Conservation (phyloP, 2,329 filamentous ascomycete genomes). For the Akanthomyces dipterigenus region DNA sequence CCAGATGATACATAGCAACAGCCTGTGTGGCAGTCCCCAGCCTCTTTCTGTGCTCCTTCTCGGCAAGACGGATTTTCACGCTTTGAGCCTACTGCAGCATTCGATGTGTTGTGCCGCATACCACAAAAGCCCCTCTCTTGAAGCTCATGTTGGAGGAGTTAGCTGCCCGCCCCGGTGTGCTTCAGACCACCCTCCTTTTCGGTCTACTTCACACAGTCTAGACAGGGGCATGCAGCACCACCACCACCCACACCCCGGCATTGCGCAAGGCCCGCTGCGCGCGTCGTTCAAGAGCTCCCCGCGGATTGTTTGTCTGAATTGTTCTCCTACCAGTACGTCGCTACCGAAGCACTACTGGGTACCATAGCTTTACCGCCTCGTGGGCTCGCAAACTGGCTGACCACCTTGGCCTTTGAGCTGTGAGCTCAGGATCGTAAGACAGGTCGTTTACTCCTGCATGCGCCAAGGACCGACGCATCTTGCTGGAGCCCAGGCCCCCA, state of each 20-base stretch:
- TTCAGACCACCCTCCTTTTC: not conserved
- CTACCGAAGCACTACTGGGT: not conserved
- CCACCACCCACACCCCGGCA: conserved; percentile 1
- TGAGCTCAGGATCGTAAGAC: not conserved
- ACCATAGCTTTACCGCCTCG: not conserved
- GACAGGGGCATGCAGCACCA: conserved; percentile 2
- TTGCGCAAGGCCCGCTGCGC: conserved; percentile 2
- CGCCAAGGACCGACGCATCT: conserved; percentile 2
- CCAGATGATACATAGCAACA: not conserved
- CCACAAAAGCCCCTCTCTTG: not conserved
- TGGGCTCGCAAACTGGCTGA: not conserved
- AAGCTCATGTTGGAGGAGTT: not conserved
- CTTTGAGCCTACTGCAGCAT: not conserved
- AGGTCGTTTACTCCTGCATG: not conserved
- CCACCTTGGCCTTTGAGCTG: not conserved
- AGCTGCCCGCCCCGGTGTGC: not conserved
- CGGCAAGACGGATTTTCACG: not conserved
- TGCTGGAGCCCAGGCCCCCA: conserved; percentile 3
- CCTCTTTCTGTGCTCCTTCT: not conserved
- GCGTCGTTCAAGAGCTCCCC: not conserved
- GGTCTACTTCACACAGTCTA: not conserved
- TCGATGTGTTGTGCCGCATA: not conserved
- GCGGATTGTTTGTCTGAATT: not conserved
- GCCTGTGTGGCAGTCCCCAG: not conserved
- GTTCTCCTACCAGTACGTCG: not conserved